phyloP scores from a whole-genome alignment of 345 rosid species.

The Gossypium ekmanianum region DNA sequence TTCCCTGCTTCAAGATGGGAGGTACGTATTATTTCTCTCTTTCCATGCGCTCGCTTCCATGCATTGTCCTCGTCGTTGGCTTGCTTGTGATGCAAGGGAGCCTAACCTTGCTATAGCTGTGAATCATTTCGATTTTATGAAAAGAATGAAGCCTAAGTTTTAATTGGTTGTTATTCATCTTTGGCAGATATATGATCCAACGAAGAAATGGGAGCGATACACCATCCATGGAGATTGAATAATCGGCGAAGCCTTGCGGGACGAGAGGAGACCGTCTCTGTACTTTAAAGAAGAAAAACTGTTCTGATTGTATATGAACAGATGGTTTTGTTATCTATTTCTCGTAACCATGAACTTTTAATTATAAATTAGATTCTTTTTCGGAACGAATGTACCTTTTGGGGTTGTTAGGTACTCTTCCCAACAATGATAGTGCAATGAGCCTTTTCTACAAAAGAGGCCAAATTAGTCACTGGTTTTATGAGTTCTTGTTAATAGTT shows the following conservation, averaged over 20 bases:
- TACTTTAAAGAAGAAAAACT: too few species aligned
- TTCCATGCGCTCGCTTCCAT: neutral
- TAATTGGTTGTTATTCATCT: neutral
- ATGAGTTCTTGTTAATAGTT: too few species aligned
- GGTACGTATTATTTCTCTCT: conserved; percentile 35
- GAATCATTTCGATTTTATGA: neutral
- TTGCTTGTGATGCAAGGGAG: neutral
- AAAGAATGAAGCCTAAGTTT: neutral
- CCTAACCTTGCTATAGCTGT: too few species aligned
- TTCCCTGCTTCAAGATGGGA: conserved; percentile 99
- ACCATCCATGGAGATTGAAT: conserved; percentile 11
- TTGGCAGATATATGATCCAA: conserved; percentile 6
- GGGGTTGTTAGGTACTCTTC: too few species aligned
- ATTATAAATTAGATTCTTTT: too few species aligned
- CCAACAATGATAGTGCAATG: too few species aligned
- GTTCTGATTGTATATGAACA: too few species aligned
- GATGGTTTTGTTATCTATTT: too few species aligned
- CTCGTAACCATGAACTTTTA: too few species aligned
- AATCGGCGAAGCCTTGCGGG: neutral
- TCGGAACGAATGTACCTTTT: too few species aligned
- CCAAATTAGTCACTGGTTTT: too few species aligned
- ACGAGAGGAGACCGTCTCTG: neutral
- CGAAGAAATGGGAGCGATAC: conserved; percentile 13
- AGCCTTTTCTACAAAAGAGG: too few species aligned
- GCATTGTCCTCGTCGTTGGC: neutral